A percentile compares a stretch with the other conserved stretches of the same genome.
Evolutionary conservation across 1,139 yeast genomes (phyloP).

Genomic region (Ogataea hybrid): DNA sequence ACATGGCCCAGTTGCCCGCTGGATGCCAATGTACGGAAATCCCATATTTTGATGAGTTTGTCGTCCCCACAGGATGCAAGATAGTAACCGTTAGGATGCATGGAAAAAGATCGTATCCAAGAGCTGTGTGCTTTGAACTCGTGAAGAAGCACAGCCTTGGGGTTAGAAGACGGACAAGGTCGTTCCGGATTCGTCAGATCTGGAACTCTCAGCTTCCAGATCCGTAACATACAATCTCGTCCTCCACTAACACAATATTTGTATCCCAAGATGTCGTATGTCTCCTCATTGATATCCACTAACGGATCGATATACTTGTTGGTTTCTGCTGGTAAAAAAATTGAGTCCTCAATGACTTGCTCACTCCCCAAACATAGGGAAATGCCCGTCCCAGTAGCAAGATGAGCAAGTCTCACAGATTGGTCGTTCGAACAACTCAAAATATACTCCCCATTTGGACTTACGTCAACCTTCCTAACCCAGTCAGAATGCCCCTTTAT

Average conservation of each 20-base stretch:
- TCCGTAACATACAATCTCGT: constrained; percentile 69
- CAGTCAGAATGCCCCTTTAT: too few relatives aligned
- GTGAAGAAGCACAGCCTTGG: constrained; percentile 62
- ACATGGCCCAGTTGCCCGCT: constrained; percentile 48
- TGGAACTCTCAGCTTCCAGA: constrained; percentile 78
- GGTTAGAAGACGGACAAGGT: constrained; percentile 56
- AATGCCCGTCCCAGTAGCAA: constrained; percentile 65
- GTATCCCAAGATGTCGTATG: constrained; percentile 46
- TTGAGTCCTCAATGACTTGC: constrained; percentile 78
- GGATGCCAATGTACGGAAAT: constrained; percentile 39
- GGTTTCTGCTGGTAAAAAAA: constrained; percentile 59
- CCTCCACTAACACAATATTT: constrained; percentile 78
- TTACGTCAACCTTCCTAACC: too few relatives aligned
- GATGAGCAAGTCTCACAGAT: constrained; percentile 61
- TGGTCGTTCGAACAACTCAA: constrained; percentile 88
- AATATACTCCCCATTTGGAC: too few relatives aligned
- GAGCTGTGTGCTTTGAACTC: constrained; percentile 67
- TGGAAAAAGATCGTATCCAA: constrained; percentile 72
- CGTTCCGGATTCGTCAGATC: constrained; percentile 43
- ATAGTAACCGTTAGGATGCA: constrained; percentile 77
- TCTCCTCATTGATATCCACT: constrained; percentile 21
- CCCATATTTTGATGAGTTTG: constrained; percentile 87
- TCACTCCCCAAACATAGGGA: constrained; percentile 72
- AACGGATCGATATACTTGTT: constrained; percentile 50
- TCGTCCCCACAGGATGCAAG: constrained; percentile 66